phyloP scores from a whole-genome alignment of 805 yeast species.

The Yarrowia sp. region DNA sequence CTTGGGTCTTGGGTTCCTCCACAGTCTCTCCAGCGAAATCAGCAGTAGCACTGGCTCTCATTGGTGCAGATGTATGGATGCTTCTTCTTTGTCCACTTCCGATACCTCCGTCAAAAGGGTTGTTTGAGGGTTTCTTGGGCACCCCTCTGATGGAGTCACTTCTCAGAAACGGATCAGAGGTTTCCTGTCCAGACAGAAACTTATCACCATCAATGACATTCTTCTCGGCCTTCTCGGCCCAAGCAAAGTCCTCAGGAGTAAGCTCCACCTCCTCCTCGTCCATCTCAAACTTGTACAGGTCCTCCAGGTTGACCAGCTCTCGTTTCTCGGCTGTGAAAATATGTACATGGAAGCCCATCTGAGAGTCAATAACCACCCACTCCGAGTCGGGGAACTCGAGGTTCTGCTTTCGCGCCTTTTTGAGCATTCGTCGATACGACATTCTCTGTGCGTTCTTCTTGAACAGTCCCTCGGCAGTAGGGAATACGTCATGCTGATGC shows the following conservation, averaged over 20 bases:
- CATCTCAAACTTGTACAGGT: slow-evolving; percentile 38
- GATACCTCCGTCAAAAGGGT: slow-evolving; percentile 11
- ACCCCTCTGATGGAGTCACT: neutral
- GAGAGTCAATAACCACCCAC: slow-evolving; percentile 80
- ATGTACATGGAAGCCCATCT: slow-evolving; percentile 63
- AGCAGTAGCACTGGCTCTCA: neutral
- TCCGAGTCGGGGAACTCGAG: slow-evolving; percentile 46
- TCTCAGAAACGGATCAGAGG: slow-evolving; percentile 5
- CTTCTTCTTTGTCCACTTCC: slow-evolving; percentile 15
- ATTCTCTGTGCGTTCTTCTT: slow-evolving; percentile 55
- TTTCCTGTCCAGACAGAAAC: slow-evolving; percentile 8
- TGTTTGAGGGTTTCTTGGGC: slow-evolving; percentile 10
- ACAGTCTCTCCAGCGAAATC: neutral
- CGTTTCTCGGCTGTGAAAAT: slow-evolving; percentile 71
- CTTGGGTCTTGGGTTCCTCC: neutral
- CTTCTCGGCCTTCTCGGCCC: slow-evolving; percentile 4
- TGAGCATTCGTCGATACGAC: slow-evolving; percentile 51
- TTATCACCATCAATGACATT: slow-evolving; percentile 2
- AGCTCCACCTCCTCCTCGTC: slow-evolving; percentile 21
- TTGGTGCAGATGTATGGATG: neutral
- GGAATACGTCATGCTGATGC: slow-evolving; percentile 45
- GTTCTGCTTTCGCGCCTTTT: slow-evolving; percentile 51
- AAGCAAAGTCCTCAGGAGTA: slow-evolving; percentile 6
- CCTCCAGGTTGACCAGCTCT: slow-evolving; percentile 64
- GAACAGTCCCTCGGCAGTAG: slow-evolving; percentile 69